Base-by-base conservation (phyloP, 2,329 filamentous ascomycete genomes). In the Samsoniella hepiali region DNA sequence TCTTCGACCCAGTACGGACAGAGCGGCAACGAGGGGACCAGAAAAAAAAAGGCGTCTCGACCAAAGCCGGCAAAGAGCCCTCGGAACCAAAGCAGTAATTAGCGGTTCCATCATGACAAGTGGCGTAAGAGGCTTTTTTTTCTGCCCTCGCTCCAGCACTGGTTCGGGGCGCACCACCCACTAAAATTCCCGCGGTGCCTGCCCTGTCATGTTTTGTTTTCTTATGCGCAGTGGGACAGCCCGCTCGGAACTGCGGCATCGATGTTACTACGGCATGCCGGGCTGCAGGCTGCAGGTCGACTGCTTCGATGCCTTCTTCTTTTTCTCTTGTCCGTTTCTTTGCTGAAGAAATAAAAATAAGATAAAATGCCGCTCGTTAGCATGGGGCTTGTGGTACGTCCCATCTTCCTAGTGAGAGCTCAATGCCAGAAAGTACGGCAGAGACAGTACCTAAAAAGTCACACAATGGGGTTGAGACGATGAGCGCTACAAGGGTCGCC, bases 101-200 rank as follows among this genome's bases (percentile, higher is more conserved):
- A 55, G 58, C 58, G 58, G 58, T 47, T 22, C 58, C 58, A 5
- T 15, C 51, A 27, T 10, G 6, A 36, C 38, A 47, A 22, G 49
- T 62, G 58, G 58, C 58, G 58, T 62, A 29, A 47, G 58, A 54
- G 58, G 58, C 58, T 55, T 62, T 61, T 62, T 57, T 29, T 38
- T 27, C 8, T n/a, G 22, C 22, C 1, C 22, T 22, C 22, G 22
- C 10, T 55, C 3, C 40, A 45, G 40, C 55, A 10, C 40, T 32
- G 17, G 31, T 11, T 27, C 47, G 40, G 40, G 55, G 55, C 36
- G 15, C 36, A 44, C 29, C 40, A 17, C 51, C 17, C 51, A 38
- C 51, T 27, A 40, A 32, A 22, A 40, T 27, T 17, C 51, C 15
- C 51, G 34, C 8, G 17, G 3, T 51, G n/a, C 51, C 34, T 54